Conservation (phyloP, 192 early-diverging fungal species). For the Coemansia sp. region DNA sequence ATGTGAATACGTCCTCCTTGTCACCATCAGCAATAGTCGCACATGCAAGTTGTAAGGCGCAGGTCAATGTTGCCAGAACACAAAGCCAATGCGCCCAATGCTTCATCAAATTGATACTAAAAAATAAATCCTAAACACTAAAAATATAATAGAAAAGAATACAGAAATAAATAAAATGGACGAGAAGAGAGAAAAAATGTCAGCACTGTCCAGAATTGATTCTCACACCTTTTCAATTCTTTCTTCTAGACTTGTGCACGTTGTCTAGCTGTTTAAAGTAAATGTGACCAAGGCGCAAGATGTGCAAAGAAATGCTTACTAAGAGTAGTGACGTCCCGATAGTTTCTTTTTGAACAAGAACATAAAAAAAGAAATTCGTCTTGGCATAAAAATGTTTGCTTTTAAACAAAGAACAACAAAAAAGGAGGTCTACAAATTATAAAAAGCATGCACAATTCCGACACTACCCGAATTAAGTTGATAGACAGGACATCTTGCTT, state of each 20-base stretch:
- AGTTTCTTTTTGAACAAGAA: background rate
- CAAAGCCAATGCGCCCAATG: background rate
- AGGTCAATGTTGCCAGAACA: background rate
- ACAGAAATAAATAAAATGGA: background rate
- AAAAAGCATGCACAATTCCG: background rate
- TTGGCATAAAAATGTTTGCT: background rate
- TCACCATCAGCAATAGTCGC: constrained; percentile 2
- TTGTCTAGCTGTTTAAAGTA: background rate
- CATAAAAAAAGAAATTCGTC: background rate
- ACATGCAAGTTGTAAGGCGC: background rate
- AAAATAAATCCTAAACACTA: background rate
- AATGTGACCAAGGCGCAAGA: background rate
- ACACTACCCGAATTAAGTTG: background rate
- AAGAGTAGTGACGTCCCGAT: background rate
- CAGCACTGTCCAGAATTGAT: background rate
- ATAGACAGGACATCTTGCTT: too few species aligned
- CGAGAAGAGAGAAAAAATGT: background rate
- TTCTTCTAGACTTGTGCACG: background rate
- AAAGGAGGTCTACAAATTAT: background rate
- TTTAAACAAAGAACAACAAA: background rate
- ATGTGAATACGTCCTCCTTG: background rate
- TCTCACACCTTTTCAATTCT: background rate
- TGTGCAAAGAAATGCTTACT: background rate
- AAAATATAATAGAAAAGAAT: background rate
- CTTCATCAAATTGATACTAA: background rate